Base-by-base conservation (phyloP, 805 yeast species). In the Candida morakotiae region DNA sequence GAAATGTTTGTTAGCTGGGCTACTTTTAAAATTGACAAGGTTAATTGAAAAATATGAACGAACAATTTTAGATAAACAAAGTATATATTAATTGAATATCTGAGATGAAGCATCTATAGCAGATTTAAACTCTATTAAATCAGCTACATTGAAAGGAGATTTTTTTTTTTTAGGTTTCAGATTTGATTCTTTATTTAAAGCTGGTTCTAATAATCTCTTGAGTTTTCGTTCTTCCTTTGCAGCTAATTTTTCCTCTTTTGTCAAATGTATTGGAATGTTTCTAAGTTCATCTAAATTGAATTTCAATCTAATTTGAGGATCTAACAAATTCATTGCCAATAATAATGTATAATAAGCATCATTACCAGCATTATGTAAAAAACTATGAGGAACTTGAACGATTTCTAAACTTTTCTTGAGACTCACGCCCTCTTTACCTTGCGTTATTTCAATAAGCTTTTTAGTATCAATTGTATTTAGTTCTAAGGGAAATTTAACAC, bases 341-440 rank as follows among this genome's bases (percentile, higher is more conserved):
- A 71, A 38, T 27, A 81, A 52, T 0, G 87, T 82, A 43, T 67
- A 79, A 45, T 77, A 75, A 6, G 85, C 76, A 53, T 82, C 88
- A 49, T 82, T 82, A 4, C 83, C 85, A 3, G 83, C 87, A 49
- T 82, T 82, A 52, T 82, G 88, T 29, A 82, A 53, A 44, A 64
- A 69, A 1, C 79, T 66, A 48, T 76, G 77, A 1, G 84, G 82
- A 4, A 81, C 62, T 9, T 65, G 58, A 35, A 76, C 59, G 38
- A 64, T 51, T 25, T 67, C 53, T 16, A 81, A 58, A 1, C 73
- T 58, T 30, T 67, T 69, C 5, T 72, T 68, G 31, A 81, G 54
- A 18, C 68, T 60, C 9, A 62, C 48, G 4, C 71, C 69, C 17
- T 53, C 49, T 17, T 49, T 51, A 0, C 77, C 77, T 40, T 63